These are phyloP conservation scores for Monosporascus cannonballus DNA, from an alignment of 2,329 filamentous ascomycete genomes.

Conservation along the genomic window DNA sequence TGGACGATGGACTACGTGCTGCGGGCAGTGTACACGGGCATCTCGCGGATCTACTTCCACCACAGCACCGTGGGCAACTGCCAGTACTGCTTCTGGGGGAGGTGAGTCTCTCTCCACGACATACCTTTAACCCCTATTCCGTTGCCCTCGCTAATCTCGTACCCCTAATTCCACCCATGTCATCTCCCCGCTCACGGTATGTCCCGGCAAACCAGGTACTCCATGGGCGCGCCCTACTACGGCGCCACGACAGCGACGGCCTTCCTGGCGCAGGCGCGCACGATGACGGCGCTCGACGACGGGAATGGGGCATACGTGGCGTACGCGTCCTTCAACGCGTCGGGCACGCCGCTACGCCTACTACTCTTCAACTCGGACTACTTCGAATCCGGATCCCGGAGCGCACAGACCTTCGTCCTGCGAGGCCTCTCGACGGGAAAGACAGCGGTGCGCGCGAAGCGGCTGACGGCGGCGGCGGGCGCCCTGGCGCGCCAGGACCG, in stretches of 20 bases:
- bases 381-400: constrained; percentile 26
- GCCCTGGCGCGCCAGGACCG: constrained; percentile 38
- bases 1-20: constrained; percentile 45
- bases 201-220: constrained; percentile 25
- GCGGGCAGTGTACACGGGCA: constrained; percentile 28
- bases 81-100: constrained; percentile 25
- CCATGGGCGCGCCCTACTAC: constrained; percentile 46
- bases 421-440: constrained; percentile 30
- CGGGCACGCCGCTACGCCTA: constrained; percentile 28
- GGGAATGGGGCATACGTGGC: constrained; percentile 36
- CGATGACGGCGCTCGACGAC: constrained; percentile 39
- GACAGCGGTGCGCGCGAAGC: constrained; percentile 32
- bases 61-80: constrained; percentile 47
- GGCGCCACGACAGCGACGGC: constrained; percentile 42
- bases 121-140: constrained; percentile 31
- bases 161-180: background rate
- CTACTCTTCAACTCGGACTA: constrained; percentile 43
- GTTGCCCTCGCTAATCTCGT: constrained; percentile 31
- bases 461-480: constrained; percentile 38
- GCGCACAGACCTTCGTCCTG: constrained; percentile 34
- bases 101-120: background rate
- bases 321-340: constrained; percentile 38
- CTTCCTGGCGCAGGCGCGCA: constrained; percentile 35
- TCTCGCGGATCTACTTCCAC: constrained; percentile 43
- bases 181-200: background rate